Evolutionary conservation across 1,284 basidiomycete species (phyloP), one percentile per base, ranked within the genome.

Genomic region (Phlebopus sp.): DNA sequence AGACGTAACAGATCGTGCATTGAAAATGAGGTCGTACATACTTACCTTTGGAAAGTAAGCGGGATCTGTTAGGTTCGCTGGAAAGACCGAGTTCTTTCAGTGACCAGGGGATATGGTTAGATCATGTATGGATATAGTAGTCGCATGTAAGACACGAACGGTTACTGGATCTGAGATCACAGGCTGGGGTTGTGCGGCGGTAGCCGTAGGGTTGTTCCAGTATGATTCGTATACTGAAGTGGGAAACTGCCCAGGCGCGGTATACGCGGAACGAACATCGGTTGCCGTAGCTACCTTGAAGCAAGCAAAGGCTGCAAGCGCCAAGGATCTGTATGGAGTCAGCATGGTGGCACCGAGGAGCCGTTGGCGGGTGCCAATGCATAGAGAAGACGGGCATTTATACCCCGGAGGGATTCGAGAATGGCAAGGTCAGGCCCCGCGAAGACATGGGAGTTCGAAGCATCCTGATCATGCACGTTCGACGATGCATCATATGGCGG

Each of bases 181-280:
- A 6, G 86, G 86, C 60, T 86, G 82, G 4, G 79, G 78, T 63
- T 86, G 82, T 2, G 70, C 77, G 27, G 73, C 73, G 4, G 82
- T 86, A 25, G 77, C 81, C 2, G 82, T 86, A 6, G 85, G 83
- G 53, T 76, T 65, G 58, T 87, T 86, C 67, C 81, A 86, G 63
- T 86, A 88, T 50, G 77, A 70, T 6, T 64, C 60, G 58, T 77
- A 86, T 19, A 73, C 64, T 2, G 79, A 77, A 2, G 82, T 83
- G 2, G 84, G 83, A 60, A 86, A 85, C 10, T 64, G 60, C 8
- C 82, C 82, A 14, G 81, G 76, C 6, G 69, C 81, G 4, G 81
- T 79, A 58, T 77, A 84, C 2, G 74, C 75, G 70, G 57, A 46
- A 29, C 38, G 46, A 30, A 58, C 25, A 38, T 60, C 59, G 36